phyloP scores from a whole-genome alignment of 352 stramenopile genomes.

The Phytophthora uliginosa region DNA sequence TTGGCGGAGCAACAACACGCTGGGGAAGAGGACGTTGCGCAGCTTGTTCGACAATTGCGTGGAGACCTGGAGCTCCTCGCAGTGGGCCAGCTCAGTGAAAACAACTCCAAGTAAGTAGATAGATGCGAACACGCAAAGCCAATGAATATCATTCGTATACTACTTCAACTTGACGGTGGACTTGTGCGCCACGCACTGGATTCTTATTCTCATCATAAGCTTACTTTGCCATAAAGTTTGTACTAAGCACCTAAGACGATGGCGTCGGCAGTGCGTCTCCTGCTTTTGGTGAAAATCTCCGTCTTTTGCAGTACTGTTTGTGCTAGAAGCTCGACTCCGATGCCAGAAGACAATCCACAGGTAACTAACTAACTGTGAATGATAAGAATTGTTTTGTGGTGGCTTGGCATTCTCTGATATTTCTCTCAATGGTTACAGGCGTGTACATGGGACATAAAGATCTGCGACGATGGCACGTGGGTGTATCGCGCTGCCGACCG shows the following conservation, averaged over 20 bases:
- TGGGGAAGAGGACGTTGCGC: slow-evolving; percentile 46
- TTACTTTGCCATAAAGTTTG: neutral
- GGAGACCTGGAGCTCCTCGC: slow-evolving; percentile 71
- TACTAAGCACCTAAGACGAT: neutral
- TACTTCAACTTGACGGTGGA: slow-evolving; percentile 1
- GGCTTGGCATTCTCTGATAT: too few species aligned
- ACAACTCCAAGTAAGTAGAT: slow-evolving; percentile 33
- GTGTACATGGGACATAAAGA: slow-evolving; percentile 70
- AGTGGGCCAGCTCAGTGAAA: slow-evolving; percentile 36
- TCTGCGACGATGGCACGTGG: slow-evolving; percentile 77
- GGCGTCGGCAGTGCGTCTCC: neutral
- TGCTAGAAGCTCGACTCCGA: neutral
- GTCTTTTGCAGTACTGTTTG: slow-evolving; percentile 3
- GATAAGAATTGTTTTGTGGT: too few species aligned
- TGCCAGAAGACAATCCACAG: slow-evolving; percentile 49
- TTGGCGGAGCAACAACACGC: slow-evolving; percentile 35
- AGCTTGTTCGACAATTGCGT: slow-evolving; percentile 60
- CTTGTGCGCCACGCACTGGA: neutral
- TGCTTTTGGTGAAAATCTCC: slow-evolving; percentile 1
- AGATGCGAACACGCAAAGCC: slow-evolving; percentile 1
- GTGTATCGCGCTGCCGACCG: slow-evolving; percentile 58
- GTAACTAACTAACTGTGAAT: slow-evolving; percentile 20
- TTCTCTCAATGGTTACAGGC: slow-evolving; percentile 29
- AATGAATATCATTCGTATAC: slow-evolving; percentile 25
- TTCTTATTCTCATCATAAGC: slow-evolving; percentile 23